These are phyloP conservation scores for Tilletiaria anomala DNA, from an alignment of 1,284 basidiomycete species.

Conservation along the genomic window DNA sequence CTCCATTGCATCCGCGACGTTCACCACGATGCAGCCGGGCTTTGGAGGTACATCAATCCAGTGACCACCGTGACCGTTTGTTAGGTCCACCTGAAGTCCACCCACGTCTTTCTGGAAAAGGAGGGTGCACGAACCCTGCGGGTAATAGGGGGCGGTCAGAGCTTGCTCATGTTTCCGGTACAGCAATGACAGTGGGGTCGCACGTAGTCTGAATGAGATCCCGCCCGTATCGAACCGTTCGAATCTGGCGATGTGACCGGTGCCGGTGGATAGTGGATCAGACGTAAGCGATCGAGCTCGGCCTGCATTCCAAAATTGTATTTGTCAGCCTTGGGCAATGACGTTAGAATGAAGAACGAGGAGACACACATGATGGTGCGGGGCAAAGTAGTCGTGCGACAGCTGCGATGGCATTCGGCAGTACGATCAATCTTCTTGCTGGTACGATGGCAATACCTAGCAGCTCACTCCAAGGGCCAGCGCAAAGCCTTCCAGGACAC, in stretches of 20 bases:
- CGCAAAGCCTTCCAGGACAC: constrained; percentile 16
- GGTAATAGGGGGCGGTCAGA: background rate
- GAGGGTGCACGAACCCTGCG: constrained; percentile 56
- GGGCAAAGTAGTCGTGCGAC: constrained; percentile 5
- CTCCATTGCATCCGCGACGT: constrained; percentile 61
- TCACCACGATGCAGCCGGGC: constrained; percentile 66
- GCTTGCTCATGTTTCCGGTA: background rate
- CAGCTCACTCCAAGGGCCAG: constrained; percentile 8
- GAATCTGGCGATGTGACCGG: constrained; percentile 1
- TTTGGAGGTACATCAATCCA: constrained; percentile 62
- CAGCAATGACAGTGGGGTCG: background rate
- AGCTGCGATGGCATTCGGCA: constrained; percentile 3
- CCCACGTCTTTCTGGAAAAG: constrained; percentile 75
- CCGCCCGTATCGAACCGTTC: constrained; percentile 15
- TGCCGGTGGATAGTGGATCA: constrained; percentile 27
- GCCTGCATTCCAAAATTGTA: no score
- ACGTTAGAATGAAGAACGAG: constrained; percentile 4
- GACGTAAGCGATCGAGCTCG: constrained; percentile 19
- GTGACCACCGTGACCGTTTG: no score
- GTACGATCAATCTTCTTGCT: no score
- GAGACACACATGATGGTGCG: background rate
- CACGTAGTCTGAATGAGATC: constrained; percentile 49
- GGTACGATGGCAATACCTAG: no score
- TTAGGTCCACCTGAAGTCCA: constrained; percentile 55
- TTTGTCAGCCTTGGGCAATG: no score